phyloP scores from a whole-genome alignment of 176 grass and related monocot species.

The Phoenix roebelenii region DNA sequence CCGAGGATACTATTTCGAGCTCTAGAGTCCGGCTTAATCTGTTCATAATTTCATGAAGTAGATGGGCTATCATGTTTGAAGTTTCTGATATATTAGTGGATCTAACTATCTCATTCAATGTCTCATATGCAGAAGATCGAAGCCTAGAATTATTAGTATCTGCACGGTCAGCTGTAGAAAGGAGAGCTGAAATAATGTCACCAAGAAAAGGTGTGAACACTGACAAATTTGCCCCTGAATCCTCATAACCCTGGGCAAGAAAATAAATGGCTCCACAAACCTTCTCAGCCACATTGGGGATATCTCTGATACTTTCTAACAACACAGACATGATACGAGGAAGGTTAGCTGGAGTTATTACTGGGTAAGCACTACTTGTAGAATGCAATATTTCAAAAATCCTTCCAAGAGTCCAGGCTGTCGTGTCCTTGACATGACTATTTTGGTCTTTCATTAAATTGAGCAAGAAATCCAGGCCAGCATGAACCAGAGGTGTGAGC shows the following conservation, averaged over 20 bases:
- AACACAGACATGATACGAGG: constrained; percentile 67
- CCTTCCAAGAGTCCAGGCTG: constrained; percentile 91
- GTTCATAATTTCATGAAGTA: constrained; percentile 66
- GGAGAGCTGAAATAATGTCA: constrained; percentile 60
- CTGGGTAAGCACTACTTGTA: constrained; percentile 41
- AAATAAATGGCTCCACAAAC: constrained; percentile 86
- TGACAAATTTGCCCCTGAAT: constrained; percentile 39
- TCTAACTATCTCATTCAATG: constrained; percentile 88
- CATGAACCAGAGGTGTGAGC: constrained; percentile 45
- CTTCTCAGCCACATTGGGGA: constrained; percentile 83
- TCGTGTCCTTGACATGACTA: constrained; percentile 87
- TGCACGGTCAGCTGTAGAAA: constrained; percentile 67
- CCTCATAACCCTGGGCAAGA: constrained; percentile 79
- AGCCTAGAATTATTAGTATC: constrained; percentile 59
- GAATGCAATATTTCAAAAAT: constrained; percentile 87
- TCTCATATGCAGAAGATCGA: constrained; percentile 79
- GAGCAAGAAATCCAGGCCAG: constrained; percentile 66
- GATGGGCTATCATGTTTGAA: constrained; percentile 37
- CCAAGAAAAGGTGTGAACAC: constrained; percentile 76
- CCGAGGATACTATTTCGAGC: constrained; percentile 49
- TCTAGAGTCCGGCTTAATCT: constrained; percentile 67
- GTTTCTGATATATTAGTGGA: constrained; percentile 60
- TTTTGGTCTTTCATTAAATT: constrained; percentile 67
- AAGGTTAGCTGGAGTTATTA: constrained; percentile 70
- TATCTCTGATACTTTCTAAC: constrained; percentile 74